Conservation (phyloP, 441 rosid genomes). For the Erodium trifolium region DNA sequence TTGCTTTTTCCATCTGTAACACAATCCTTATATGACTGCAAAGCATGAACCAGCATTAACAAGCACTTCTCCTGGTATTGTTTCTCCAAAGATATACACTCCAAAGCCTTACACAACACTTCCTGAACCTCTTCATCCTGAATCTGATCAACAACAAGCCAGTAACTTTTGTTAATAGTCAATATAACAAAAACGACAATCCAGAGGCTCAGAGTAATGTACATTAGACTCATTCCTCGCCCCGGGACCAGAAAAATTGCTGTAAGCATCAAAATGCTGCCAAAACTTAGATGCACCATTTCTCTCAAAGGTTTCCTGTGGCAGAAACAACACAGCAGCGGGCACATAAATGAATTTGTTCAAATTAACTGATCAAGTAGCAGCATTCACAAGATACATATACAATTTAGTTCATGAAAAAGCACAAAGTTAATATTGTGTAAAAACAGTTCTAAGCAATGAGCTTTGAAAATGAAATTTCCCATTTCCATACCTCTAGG, state of each 20-base stretch:
- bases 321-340: background rate
- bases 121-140: conserved; percentile 50
- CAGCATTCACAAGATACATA: background rate
- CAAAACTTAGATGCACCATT: conserved; percentile 53
- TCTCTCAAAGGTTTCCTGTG: conserved; percentile 60
- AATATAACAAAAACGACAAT: background rate
- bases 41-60: conserved; percentile 47
- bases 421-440: background rate
- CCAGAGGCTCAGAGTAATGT: background rate
- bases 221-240: too few species aligned
- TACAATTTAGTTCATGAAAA: background rate
- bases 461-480: background rate
- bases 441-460: background rate
- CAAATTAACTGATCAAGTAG: background rate
- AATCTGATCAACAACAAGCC: conserved; percentile 22
- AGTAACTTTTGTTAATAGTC: background rate
- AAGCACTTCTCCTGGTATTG: conserved; percentile 67
- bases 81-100: conserved; percentile 49
- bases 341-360: background rate
- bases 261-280: conserved; percentile 58
- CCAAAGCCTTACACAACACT: conserved; percentile 57
- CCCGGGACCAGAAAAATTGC: conserved; percentile 21
- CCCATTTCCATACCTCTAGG: conserved; percentile 43
- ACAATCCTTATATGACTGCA: conserved; percentile 40
- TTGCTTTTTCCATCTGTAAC: conserved; percentile 17